Evolutionary conservation across 768 basidiomycete genomes (phyloP), one percentile per base, ranked within the genome.

Genomic region (Hortiboletus flavorubellus): DNA sequence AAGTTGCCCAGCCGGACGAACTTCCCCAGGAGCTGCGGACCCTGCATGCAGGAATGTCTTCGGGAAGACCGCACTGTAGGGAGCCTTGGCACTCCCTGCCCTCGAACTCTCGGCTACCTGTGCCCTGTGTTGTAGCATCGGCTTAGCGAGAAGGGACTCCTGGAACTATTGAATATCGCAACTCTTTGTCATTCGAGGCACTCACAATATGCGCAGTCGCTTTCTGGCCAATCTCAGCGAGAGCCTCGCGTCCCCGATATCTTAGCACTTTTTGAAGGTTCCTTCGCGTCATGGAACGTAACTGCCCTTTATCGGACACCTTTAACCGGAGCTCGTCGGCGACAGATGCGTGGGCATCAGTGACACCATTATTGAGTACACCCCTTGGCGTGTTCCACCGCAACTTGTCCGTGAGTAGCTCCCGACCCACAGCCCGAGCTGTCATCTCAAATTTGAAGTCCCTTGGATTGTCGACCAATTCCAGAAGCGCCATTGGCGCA

Each of bases 391-490:
- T 70, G 42, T 76, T 68, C 38, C 61, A 71, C 55, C 73, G 75
- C 37, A 91, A 68, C 57, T 77, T 81, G 58, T 80, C 77, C 45
- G 79, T 79, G 54, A 89, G 65, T 35, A 93, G 63, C 64, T 98
- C 95, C 78, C 90, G 84, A 1, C 93, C 97, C 31, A 95, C 80
- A 2, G 91, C 84, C 50, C 91, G 83, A 23, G 96, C 89, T 15
- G 91, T 87, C 78, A 95, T 83, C 69, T 95, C 93, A 68, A 86
- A 89, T 56, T 86, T 85, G 41, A 98, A 75, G 74, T 99, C 97
- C 54, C 81, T 78, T 15, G 93, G 92, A 64, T 90, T 89, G 76
- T 98, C 97, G 31, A 98, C 95, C n/a, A 99, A 78, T 69, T 96
- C 92, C 42, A 99, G 72, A 59, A 99, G 83, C 4, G 95, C 94